Base-by-base conservation (phyloP, 2,329 filamentous ascomycete genomes). In the Akanthomyces dipterigenus region DNA sequence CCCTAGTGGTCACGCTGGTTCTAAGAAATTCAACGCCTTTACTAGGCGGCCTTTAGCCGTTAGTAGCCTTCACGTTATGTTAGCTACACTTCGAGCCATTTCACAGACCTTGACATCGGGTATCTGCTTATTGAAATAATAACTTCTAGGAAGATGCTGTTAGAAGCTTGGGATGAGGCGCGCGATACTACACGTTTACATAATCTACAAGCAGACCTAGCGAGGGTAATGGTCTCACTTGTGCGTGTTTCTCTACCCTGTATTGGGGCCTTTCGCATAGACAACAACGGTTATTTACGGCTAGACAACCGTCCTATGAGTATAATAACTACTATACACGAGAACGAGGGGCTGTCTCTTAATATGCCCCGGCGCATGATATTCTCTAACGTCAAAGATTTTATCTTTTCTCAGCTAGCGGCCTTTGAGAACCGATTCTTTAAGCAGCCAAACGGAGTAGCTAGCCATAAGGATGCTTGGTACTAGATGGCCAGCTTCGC, bases 221-320 rank as follows among this genome's bases (percentile, higher is more conserved):
- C 70, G 7, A 65, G 63, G 6, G 62, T 70, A 22, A 70, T 73
- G 51, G 60, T 72, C 7, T 64, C 66, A 0, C 65, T 72, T 5
- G 67, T 70, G 0, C 66, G 67, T n/a, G 42, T 71, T 7, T 67
- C 66, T 3, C 67, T 67, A 51, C 67, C 69, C 4, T 65, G 66
- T 8, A 72, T 72, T n/a, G 71, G 66, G 14, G 64, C 67, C 8
- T 70, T 68, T 51, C 62, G 63, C 1, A 67, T 72, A 62, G 60
- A 65, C 60, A 61, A 73, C 58, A 16, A 51, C 8, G 70, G 71
- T 34, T 70, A 67, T 16, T 62, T 75, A 8, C 65, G 65, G n/a
- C 64, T 74, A 42, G 66, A 69, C 14, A 77, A 77, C 64, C 72
- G 73, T 3, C 75, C 75, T 24, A 66, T 76, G 18, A 70, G 67